Conservation (phyloP, 108 stramenopile species). For the Schizochytrium sp. region DNA sequence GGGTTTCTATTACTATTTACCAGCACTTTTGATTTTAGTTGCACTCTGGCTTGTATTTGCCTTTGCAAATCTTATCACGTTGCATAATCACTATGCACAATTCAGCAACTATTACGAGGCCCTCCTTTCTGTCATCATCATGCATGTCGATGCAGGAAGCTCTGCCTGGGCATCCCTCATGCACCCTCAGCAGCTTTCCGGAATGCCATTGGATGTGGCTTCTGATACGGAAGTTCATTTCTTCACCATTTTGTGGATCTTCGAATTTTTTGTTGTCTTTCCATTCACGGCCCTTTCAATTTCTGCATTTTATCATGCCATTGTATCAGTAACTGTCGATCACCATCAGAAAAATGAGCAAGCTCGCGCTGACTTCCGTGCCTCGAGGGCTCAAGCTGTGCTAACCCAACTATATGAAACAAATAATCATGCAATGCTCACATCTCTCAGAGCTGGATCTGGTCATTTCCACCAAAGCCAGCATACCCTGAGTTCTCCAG, state of each 20-base stretch:
- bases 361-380: neutral
- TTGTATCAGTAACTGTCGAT: neutral
- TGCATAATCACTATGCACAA: neutral
- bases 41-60: conserved; percentile 22
- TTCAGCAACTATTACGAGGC: conserved; percentile 29
- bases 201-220: neutral
- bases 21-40: neutral
- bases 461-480: neutral
- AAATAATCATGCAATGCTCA: no score
- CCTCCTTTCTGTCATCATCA: neutral
- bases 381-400: neutral
- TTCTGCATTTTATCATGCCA: conserved; percentile 20
- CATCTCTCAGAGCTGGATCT: no score
- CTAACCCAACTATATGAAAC: neutral
- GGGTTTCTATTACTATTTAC: conserved; percentile 38
- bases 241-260: neutral
- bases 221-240: neutral
- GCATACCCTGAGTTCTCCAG: no score
- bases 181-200: neutral
- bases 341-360: conserved; percentile 11
- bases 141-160: conserved; percentile 37
- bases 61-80: neutral
- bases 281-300: conserved; percentile 40
- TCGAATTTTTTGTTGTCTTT: conserved; percentile 25
- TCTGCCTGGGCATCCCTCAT: conserved; percentile 41